phyloP scores from a whole-genome alignment of 1,139 yeast species.

The Zygosaccharomyces sapae region DNA sequence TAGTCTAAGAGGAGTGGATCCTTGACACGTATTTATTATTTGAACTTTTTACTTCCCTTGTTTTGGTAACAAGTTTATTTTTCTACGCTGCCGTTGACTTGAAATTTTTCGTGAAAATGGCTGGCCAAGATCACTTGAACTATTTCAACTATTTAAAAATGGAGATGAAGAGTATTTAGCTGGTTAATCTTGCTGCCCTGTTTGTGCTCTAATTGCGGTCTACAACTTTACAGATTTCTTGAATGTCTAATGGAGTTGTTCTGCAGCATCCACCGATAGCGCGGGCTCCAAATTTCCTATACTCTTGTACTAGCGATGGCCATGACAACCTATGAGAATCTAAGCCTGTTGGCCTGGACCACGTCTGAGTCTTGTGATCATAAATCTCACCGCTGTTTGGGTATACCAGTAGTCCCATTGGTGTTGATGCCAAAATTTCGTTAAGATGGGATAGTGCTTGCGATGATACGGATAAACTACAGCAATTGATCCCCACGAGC shows the following conservation, averaged over 20 bases:
- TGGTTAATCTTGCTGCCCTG: neutral
- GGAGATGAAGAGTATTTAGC: neutral
- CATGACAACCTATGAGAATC: neutral
- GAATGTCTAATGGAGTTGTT: conserved; percentile 30
- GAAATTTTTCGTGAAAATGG: conserved; percentile 6
- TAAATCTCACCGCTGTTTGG: conserved; percentile 34
- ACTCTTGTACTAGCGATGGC: conserved; percentile 4
- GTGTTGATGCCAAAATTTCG: conserved; percentile 14
- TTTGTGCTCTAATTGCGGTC: neutral
- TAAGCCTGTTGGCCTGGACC: conserved; percentile 11
- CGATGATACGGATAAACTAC: conserved; percentile 22
- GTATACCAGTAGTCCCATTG: conserved; percentile 24
- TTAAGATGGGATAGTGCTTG: conserved; percentile 21
- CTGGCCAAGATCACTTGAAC: conserved; percentile 1
- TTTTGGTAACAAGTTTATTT: conserved; percentile 2
- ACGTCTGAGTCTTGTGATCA: conserved; percentile 25
- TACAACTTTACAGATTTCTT: conserved; percentile 13
- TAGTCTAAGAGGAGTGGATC: neutral
- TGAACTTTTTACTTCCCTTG: neutral
- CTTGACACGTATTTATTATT: conserved; percentile 2
- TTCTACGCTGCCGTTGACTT: neutral
- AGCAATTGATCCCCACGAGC: conserved; percentile 30
- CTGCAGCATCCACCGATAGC: conserved; percentile 34
- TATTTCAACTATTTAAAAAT: conserved; percentile 1
- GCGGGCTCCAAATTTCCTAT: conserved; percentile 21